Conservation (phyloP, 2,329 filamentous ascomycete species). For the Chaetomium sp. region DNA sequence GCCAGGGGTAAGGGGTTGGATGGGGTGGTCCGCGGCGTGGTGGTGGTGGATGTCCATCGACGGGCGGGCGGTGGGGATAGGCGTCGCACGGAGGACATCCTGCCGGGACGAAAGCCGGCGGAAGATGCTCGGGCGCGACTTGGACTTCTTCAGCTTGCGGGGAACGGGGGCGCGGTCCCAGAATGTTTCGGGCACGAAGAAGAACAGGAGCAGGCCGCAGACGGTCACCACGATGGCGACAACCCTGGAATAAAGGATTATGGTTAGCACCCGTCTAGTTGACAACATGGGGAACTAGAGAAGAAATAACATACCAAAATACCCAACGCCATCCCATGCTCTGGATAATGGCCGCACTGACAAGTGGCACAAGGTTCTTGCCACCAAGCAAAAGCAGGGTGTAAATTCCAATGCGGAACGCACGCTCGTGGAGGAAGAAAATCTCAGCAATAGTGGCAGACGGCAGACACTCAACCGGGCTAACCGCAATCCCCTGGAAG, state of each 20-base stretch:
- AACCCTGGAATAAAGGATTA: slow-evolving; percentile 47
- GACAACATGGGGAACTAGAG: background rate
- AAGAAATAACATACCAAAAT: slow-evolving; percentile 57
- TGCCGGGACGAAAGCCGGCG: slow-evolving; percentile 42
- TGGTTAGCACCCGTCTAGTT: background rate
- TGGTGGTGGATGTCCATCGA: background rate
- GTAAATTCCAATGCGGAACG: slow-evolving; percentile 89
- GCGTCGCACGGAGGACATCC: slow-evolving; percentile 12
- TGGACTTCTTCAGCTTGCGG: slow-evolving; percentile 16
- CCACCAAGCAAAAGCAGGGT: slow-evolving; percentile 81
- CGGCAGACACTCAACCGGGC: slow-evolving; percentile 84
- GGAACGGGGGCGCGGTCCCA: slow-evolving; percentile 75
- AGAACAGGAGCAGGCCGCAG: slow-evolving; percentile 65
- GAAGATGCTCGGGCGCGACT: slow-evolving; percentile 37
- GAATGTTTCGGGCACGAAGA: slow-evolving; percentile 92
- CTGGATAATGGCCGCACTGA: slow-evolving; percentile 79
- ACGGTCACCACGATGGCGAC: slow-evolving; percentile 73
- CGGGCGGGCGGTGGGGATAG: background rate
- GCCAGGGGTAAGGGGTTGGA: background rate
- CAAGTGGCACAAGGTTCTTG: slow-evolving; percentile 82
- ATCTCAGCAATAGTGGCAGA: slow-evolving; percentile 95
- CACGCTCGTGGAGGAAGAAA: slow-evolving; percentile 89
- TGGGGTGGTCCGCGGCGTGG: background rate
- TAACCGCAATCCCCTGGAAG: slow-evolving; percentile 81
- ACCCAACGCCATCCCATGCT: slow-evolving; percentile 80